These are phyloP conservation scores for Coemansia sp. DNA, from an alignment of 192 early-diverging fungal genomes.

Conservation along the genomic window DNA sequence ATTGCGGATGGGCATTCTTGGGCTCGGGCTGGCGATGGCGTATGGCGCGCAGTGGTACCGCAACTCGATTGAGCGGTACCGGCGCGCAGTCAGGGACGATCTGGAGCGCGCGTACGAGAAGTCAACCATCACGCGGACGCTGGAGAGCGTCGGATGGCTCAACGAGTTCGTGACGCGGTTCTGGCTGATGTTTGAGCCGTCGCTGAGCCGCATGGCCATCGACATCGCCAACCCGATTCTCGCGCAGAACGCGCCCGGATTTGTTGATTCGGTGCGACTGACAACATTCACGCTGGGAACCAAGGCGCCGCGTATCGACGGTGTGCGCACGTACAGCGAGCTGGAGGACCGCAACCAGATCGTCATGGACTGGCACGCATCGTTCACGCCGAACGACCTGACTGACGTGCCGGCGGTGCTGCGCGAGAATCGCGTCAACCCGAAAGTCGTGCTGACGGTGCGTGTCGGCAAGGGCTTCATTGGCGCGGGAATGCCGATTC, in stretches of 20 bases:
- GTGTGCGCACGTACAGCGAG: slow-evolving; percentile 70
- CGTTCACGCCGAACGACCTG: slow-evolving; percentile 82
- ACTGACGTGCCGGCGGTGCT: slow-evolving; percentile 70
- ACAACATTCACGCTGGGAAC: slow-evolving; percentile 78
- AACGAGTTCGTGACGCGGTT: slow-evolving; percentile 84
- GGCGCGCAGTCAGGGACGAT: slow-evolving; percentile 70
- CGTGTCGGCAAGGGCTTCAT: slow-evolving; percentile 85
- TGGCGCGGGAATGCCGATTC: slow-evolving; percentile 80
- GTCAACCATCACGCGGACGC: slow-evolving; percentile 48
- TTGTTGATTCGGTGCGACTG: slow-evolving; percentile 75
- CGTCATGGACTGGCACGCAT: slow-evolving; percentile 88
- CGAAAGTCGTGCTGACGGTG: slow-evolving; percentile 83
- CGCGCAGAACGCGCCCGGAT: slow-evolving; percentile 72
- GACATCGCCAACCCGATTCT: slow-evolving; percentile 73
- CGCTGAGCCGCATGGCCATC: slow-evolving; percentile 73
- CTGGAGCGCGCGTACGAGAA: slow-evolving; percentile 64
- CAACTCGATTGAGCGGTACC: slow-evolving; percentile 68
- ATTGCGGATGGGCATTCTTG: slow-evolving; percentile 52
- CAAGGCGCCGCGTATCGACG: slow-evolving; percentile 71
- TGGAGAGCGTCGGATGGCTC: slow-evolving; percentile 84
- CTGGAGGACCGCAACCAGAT: slow-evolving; percentile 71
- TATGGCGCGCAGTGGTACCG: slow-evolving; percentile 70
- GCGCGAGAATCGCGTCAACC: slow-evolving; percentile 72
- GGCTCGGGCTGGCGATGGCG: slow-evolving; percentile 35
- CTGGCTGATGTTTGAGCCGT: slow-evolving; percentile 91